Evolutionary conservation across 352 stramenopile species (phyloP).

Genomic region (Pythium brassicae): DNA sequence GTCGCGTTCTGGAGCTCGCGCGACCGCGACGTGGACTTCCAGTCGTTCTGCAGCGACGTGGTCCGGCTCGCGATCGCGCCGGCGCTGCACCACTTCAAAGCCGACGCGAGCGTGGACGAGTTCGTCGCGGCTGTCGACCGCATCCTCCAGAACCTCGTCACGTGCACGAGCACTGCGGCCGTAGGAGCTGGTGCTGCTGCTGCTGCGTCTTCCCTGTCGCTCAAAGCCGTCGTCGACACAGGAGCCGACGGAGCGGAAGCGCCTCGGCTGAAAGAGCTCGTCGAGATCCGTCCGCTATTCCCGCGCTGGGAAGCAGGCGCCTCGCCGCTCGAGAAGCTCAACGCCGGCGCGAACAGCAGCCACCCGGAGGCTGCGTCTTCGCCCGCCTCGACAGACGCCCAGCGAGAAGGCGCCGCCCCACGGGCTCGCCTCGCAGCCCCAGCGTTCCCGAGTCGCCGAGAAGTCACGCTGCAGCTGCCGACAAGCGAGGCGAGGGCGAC

Average conservation of each 20-base stretch:
- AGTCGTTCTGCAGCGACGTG: conserved; percentile 42
- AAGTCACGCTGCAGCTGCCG: conserved; percentile 23
- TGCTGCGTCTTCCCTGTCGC: background rate
- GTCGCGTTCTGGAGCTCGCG: conserved; percentile 23
- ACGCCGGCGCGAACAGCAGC: conserved; percentile 4
- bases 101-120: conserved; percentile 33
- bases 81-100: conserved; percentile 43
- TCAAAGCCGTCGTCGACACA: background rate
- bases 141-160: conserved; percentile 37
- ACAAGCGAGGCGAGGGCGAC: conserved; percentile 20
- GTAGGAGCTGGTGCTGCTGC: background rate
- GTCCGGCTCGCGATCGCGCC: conserved; percentile 43
- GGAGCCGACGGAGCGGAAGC: background rate
- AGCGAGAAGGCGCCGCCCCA: background rate
- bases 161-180: background rate
- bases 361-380: background rate
- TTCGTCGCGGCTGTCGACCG: conserved; percentile 40
- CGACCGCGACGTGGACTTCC: conserved; percentile 33
- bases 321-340: conserved; percentile 11
- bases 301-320: conserved; percentile 36
- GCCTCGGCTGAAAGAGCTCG: conserved; percentile 30
- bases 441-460: conserved; percentile 15
- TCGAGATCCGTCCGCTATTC: conserved; percentile 40
- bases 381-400: background rate
- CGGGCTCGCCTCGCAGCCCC: background rate